Conservation (phyloP, 768 basidiomycete genomes). For the Boletus insuetus region DNA sequence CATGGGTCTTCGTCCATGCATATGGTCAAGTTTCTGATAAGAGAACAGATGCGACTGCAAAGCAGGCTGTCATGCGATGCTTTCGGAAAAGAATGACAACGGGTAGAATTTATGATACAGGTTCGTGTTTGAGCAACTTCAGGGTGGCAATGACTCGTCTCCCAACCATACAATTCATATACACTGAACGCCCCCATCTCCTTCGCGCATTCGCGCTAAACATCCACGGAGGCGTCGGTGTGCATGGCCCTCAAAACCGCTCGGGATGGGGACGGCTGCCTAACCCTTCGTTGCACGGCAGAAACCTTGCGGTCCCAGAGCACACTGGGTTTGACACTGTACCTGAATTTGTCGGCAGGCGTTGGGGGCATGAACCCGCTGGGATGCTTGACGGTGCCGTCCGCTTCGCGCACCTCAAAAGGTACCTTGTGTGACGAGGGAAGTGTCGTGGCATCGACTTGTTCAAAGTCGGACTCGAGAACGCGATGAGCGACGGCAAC, state of each 20-base stretch:
- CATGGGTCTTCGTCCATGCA: too few relatives aligned
- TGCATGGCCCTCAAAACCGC: constrained; percentile 22
- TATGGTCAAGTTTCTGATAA: too few relatives aligned
- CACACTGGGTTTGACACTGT: constrained; percentile 5
- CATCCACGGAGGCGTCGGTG: constrained; percentile 8
- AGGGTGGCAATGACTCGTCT: too few relatives aligned
- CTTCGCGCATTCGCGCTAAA: background rate
- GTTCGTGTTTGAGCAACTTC: too few relatives aligned
- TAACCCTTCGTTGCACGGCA: constrained; percentile 2
- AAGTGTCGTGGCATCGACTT: constrained; percentile 25
- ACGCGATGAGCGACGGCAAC: constrained; percentile 32
- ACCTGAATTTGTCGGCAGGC: constrained; percentile 36
- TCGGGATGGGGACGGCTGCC: constrained; percentile 14
- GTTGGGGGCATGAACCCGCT: constrained; percentile 46
- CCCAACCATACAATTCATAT: too few relatives aligned
- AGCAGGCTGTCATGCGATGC: too few relatives aligned
- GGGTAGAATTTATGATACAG: too few relatives aligned
- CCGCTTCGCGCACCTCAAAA: constrained; percentile 37
- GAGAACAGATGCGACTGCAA: too few relatives aligned
- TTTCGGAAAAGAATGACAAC: too few relatives aligned
- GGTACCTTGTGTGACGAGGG: constrained; percentile 38
- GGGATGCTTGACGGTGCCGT: constrained; percentile 40
- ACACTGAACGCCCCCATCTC: too few relatives aligned
- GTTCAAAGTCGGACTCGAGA: constrained; percentile 28
- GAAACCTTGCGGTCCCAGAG: constrained; percentile 20